Percentiles rank a stretch among this genome's conserved stretches.
phyloP scores from a whole-genome alignment of 345 rosid species.

The Rubroshorea leprosula region DNA sequence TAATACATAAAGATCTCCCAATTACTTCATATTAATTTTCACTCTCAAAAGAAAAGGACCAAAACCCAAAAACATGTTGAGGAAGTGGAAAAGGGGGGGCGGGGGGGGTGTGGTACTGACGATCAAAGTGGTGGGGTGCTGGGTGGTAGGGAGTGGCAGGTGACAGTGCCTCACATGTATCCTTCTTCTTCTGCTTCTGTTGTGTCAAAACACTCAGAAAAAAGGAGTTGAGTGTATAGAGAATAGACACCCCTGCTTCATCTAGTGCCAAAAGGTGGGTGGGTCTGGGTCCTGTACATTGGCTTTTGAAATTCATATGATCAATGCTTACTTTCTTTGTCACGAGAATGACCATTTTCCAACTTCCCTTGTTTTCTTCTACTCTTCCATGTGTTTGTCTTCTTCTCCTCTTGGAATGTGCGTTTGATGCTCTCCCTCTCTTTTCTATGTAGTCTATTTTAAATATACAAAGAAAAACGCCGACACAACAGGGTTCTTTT shows the following conservation, averaged over 20 bases:
- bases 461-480: background rate
- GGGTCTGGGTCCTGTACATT: too few species aligned
- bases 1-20: too few species aligned
- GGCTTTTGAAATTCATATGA: slow-evolving; percentile 2
- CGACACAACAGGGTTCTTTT: too few species aligned
- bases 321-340: slow-evolving; percentile 4
- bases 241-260: background rate
- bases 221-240: background rate
- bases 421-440: slow-evolving; percentile 28
- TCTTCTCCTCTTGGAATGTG: slow-evolving; percentile 60
- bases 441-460: too few species aligned
- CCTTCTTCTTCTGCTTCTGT: background rate
- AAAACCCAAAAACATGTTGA: background rate
- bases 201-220: background rate
- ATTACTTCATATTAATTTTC: background rate
- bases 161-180: slow-evolving; percentile 3
- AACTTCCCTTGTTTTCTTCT: slow-evolving; percentile 49
- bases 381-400: slow-evolving; percentile 44
- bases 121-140: background rate
- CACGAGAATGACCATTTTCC: slow-evolving; percentile 66
- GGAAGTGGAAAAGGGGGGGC: background rate
- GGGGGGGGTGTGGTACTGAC: too few species aligned
- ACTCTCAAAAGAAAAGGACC: background rate
- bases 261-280: slow-evolving; percentile 9
- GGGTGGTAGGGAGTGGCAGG: slow-evolving; percentile 11